Evolutionary conservation across 2,329 filamentous ascomycete genomes (phyloP), one percentile per base, ranked within the genome.

Genomic region (Mycosphaerella arachidis): DNA sequence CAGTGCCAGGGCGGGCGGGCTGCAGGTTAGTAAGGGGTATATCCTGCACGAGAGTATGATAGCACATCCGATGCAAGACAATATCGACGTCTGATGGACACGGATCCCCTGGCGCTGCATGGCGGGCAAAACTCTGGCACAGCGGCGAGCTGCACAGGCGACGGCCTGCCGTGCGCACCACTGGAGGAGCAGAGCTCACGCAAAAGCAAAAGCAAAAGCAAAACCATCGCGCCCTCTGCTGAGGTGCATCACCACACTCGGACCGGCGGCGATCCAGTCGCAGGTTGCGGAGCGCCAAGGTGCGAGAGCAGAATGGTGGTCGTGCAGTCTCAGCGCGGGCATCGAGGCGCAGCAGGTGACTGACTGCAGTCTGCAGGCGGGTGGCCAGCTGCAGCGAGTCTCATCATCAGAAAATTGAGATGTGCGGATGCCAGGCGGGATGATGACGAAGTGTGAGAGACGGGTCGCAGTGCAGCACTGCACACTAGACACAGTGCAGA

Each of bases 41-140:
- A 31, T 52, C 27, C 50, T 52, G 50, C 50, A 52, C 30, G 29
- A 35, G 29, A 52, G 50, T 29, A 30, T 20, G 30, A 18, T 52
- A 52, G 50, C 50, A 52, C 50, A 20, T 13, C 30, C 27, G 46
- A 27, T 50, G 50, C 50, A 52, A 52, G 50, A 52, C 50, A 52
- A 52, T 35, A 35, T 52, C 27, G 30, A 52, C 29, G 29, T 27
- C 29, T n/a, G 50, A 52, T 10, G 13, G 50, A 10, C 27, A 50
- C 29, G 46, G 29, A 29, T 30, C 46, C 46, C 46, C 50, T 31
- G 50, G 10, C 6, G 12, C 29, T 35, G 27, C 50, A 31, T 46
- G 27, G 50, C 30, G 29, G 50, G 5, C 30, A 31, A 20, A 52
- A 52, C 9, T 52, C 30, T 52, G 50, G 50, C 50, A 18, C 50